phyloP scores from a whole-genome alignment of 257 asterid species.

The Cynanchum wilfordii region DNA sequence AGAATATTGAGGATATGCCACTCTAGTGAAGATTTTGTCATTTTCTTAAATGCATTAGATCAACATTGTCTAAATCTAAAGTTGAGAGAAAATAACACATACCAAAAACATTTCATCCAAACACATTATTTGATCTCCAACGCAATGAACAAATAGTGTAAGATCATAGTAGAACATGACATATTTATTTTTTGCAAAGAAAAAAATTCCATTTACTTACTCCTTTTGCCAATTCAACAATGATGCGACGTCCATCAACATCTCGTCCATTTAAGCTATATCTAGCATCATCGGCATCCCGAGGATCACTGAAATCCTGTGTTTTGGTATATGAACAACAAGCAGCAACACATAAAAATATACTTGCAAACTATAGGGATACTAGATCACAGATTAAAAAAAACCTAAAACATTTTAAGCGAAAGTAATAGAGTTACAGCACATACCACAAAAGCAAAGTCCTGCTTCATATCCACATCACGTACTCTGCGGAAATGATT shows the following conservation, averaged over 20 bases:
- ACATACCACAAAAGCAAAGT: conserved; percentile 97
- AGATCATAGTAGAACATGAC: background rate
- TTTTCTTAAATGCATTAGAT: background rate
- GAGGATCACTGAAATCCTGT: conserved; percentile 92
- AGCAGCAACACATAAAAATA: conserved; percentile 22
- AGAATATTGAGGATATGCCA: background rate
- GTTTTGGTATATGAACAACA: conserved; percentile 24
- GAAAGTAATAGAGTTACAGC: conserved; percentile 18
- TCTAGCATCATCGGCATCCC: conserved; percentile 98
- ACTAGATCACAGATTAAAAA: background rate
- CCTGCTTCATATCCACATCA: conserved; percentile 99
- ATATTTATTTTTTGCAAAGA: background rate
- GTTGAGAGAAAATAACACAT: background rate
- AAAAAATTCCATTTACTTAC: conserved; percentile 37
- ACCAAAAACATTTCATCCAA: background rate
- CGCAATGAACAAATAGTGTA: background rate
- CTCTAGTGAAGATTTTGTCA: background rate
- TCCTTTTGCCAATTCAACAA: conserved; percentile 91
- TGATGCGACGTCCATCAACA: conserved; percentile 89
- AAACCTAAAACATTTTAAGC: too few species aligned
- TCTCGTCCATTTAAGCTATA: conserved; percentile 79
- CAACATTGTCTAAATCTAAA: background rate
- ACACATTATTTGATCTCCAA: background rate
- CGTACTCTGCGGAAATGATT: conserved; percentile 99
- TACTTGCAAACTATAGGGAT: background rate